A percentile compares a stretch with the other conserved stretches of the same genome.
Evolutionary conservation across 257 asterid genomes (phyloP).

Genomic region (Prunella vulgaris): DNA sequence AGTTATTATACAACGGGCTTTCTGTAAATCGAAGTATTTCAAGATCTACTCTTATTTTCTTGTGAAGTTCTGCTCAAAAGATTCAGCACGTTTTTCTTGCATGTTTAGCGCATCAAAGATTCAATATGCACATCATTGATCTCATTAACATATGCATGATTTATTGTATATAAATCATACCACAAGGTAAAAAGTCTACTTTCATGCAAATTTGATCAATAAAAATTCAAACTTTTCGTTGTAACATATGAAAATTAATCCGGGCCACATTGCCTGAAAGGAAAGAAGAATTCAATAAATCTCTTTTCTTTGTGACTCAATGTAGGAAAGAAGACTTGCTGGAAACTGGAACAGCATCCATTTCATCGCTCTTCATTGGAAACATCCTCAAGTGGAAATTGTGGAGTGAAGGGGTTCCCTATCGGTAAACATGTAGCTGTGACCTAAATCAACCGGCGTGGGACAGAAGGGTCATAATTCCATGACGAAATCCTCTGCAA

Average conservation of each 20-base stretch:
- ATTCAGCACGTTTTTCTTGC: not conserved
- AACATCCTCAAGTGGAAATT: constrained; percentile 22
- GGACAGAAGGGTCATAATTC: constrained; percentile 10
- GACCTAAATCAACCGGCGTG: constrained; percentile 15
- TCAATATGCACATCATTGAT: not conserved
- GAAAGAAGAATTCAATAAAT: too few species aligned
- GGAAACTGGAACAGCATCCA: constrained; percentile 15
- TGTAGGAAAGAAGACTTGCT: constrained; percentile 15
- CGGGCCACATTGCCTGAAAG: too few species aligned
- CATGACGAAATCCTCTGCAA: constrained; percentile 23
- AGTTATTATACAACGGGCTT: not conserved
- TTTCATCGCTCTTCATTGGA: constrained; percentile 23
- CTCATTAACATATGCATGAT: constrained; percentile 14
- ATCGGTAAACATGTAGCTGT: constrained; percentile 18
- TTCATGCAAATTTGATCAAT: not conserved
- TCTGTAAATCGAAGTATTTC: constrained; percentile 6
- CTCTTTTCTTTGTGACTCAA: not conserved
- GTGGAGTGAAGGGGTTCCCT: constrained; percentile 94
- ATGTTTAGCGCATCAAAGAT: not conserved
- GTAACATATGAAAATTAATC: not conserved
- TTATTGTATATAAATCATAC: not conserved
- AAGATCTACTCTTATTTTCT: not conserved
- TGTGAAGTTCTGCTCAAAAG: not conserved
- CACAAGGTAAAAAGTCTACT: not conserved
- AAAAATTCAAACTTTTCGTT: not conserved